phyloP scores from a whole-genome alignment of 441 rosid species.

The Erysimum cheiri region DNA sequence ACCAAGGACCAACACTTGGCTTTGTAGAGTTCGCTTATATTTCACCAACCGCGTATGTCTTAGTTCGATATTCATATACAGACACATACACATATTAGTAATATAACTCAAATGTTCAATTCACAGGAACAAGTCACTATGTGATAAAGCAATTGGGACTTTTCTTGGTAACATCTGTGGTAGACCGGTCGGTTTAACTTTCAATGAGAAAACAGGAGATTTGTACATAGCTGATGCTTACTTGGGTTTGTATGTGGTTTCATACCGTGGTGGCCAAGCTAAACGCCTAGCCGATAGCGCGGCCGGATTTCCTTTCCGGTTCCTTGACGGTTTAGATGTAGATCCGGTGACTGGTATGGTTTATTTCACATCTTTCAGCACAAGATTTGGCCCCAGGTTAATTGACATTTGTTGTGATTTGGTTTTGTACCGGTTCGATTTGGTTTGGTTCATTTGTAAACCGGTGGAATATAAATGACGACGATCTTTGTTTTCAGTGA shows the following conservation, averaged over 20 bases:
- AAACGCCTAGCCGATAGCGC: constrained; percentile 38
- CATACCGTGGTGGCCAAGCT: constrained; percentile 52
- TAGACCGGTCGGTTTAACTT: constrained; percentile 61
- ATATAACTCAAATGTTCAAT: background rate
- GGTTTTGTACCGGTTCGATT: background rate
- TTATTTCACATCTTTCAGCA: constrained; percentile 61
- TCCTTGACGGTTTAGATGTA: constrained; percentile 56
- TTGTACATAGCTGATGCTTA: constrained; percentile 63
- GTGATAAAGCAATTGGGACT: constrained; percentile 34
- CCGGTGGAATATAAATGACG: background rate
- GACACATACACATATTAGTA: background rate
- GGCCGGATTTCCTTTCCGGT: constrained; percentile 40
- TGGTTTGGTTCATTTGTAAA: background rate
- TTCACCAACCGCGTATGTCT: constrained; percentile 34
- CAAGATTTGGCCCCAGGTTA: constrained; percentile 54
- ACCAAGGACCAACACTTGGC: constrained; percentile 41
- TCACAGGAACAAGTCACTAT: constrained; percentile 34
- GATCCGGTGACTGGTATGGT: constrained; percentile 47
- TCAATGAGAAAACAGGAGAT: constrained; percentile 44
- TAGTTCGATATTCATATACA: background rate
- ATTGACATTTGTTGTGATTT: background rate
- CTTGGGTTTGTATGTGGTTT: constrained; percentile 54
- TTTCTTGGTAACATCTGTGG: constrained; percentile 51
- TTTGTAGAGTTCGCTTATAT: constrained; percentile 35
- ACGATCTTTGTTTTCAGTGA: constrained; percentile 18